Evolutionary conservation across 2,329 filamentous ascomycete genomes (phyloP).

Genomic region (Aspergillus piperis): DNA sequence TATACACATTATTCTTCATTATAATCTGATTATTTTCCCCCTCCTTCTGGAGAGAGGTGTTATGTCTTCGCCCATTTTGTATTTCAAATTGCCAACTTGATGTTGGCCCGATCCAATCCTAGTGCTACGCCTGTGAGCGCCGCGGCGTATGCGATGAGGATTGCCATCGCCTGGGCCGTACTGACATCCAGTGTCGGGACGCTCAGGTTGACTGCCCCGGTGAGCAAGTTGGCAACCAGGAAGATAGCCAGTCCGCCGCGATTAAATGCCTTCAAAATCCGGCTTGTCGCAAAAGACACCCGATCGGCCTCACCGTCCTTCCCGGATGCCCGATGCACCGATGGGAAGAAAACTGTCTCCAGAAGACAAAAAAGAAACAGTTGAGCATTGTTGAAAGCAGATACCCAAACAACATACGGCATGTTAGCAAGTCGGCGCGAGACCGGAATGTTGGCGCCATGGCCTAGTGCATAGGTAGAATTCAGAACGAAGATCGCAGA

Average conservation of each 20-base stretch:
- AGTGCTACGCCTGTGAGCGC: constrained; percentile 66
- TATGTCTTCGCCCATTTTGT: not conserved
- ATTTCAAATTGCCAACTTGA: constrained; percentile 29
- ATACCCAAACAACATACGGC: constrained; percentile 89
- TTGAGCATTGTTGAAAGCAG: constrained; percentile 86
- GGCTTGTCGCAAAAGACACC: constrained; percentile 72
- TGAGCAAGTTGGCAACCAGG: constrained; percentile 82
- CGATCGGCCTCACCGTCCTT: constrained; percentile 63
- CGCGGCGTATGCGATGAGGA: constrained; percentile 72
- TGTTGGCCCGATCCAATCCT: constrained; percentile 40
- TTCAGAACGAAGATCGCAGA: constrained; percentile 67
- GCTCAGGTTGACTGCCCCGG: constrained; percentile 84
- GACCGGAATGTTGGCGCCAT: constrained; percentile 65
- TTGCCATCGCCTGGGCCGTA: constrained; percentile 66
- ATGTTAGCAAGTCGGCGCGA: constrained; percentile 90
- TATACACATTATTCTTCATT: too few species aligned
- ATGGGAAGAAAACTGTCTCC: constrained; percentile 77
- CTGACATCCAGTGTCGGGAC: constrained; percentile 76
- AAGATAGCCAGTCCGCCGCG: constrained; percentile 85
- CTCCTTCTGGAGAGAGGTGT: not conserved
- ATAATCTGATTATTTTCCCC: too few species aligned
- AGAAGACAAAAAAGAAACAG: constrained; percentile 75
- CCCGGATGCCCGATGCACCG: constrained; percentile 61
- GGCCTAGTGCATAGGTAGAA: constrained; percentile 68
- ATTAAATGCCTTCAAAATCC: constrained; percentile 80